Evolutionary conservation across 2,329 filamentous ascomycete genomes (phyloP), one percentile per base, ranked within the genome.

Genomic region (Waltergamsia citrina): DNA sequence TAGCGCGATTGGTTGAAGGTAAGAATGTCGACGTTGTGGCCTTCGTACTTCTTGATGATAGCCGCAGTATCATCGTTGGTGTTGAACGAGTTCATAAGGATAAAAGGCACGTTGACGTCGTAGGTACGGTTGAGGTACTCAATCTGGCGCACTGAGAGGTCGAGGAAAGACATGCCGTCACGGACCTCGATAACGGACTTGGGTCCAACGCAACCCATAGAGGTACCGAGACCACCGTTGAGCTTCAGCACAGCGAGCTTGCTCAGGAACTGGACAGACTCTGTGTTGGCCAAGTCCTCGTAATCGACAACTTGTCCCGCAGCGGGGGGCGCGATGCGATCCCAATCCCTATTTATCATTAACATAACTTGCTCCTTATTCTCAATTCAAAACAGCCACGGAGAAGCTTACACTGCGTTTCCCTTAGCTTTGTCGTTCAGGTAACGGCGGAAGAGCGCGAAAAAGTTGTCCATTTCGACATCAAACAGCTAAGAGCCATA

Each of bases 21-120:
- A 60, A 96, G 74, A 61, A 98, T 96, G 59, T 98, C 92, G 55
- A 98, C 93, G 61, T 95, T 95, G 78, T 98, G 92, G 44, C 92
- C 92, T 71, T 98, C 90, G 68, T 96, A 98, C 74, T 98, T 98
- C 80, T 98, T 98, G 73, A 98, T 98, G 67, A 98, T 98, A 65
- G 86, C 87, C 43, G 88, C 87, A 33, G 92, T 98, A 58, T 98
- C 92, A 52, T 90, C 78, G 61, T 98, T 88, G 59, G 92, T 98
- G 78, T 98, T 98, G 84, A 98, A 98, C 36, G 92, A 96, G 81
- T 98, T 98, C 92, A 98, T 98, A 51, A 98, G 81, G 48, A 98
- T 80, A 64, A 98, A 95, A 32, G 92, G 92, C 22, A 98, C 92
- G 59, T 95, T 96, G 62, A 93, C 86, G 50, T 83, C 77, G 71